Percentiles rank a stretch among this genome's conserved stretches.
phyloP scores from a whole-genome alignment of 305 asterid species.

The Striga hermonthica region DNA sequence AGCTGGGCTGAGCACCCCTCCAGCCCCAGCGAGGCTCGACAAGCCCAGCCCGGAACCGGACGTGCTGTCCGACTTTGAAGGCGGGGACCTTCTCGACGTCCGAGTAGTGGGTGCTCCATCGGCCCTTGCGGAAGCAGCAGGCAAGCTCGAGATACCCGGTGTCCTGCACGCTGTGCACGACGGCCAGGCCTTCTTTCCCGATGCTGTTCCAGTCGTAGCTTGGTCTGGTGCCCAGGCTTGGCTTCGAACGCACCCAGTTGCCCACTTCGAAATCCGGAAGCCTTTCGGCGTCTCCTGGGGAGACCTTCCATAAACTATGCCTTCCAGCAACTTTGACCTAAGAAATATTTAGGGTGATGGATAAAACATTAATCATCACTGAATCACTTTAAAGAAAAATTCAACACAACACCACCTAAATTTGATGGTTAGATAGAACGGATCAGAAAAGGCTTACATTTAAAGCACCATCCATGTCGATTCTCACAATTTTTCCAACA shows the following conservation, averaged over 20 bases:
- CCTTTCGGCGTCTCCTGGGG: conserved; percentile 94
- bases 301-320: conserved; percentile 76
- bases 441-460: conserved; percentile 57
- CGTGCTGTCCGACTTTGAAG: conserved; percentile 77
- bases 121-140: conserved; percentile 85
- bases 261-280: conserved; percentile 93
- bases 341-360: background rate
- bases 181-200: conserved; percentile 82
- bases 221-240: conserved; percentile 77
- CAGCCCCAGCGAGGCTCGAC: conserved; percentile 97
- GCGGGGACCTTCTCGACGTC: conserved; percentile 86
- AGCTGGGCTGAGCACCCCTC: conserved; percentile 72
- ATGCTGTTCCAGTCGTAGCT: conserved; percentile 92
- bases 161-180: conserved; percentile 85
- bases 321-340: conserved; percentile 84
- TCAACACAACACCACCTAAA: conserved; percentile 5
- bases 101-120: conserved; percentile 58
- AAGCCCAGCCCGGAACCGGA: conserved; percentile 65
- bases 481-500: conserved; percentile 73
- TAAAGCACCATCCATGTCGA: conserved; percentile 93
- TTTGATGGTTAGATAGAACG: conserved; percentile 21
- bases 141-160: conserved; percentile 85
- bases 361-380: background rate
- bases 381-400: conserved; percentile 18
- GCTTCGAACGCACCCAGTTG: conserved; percentile 96